phyloP scores from a whole-genome alignment of 768 basidiomycete species.

The Mycena latifolia region DNA sequence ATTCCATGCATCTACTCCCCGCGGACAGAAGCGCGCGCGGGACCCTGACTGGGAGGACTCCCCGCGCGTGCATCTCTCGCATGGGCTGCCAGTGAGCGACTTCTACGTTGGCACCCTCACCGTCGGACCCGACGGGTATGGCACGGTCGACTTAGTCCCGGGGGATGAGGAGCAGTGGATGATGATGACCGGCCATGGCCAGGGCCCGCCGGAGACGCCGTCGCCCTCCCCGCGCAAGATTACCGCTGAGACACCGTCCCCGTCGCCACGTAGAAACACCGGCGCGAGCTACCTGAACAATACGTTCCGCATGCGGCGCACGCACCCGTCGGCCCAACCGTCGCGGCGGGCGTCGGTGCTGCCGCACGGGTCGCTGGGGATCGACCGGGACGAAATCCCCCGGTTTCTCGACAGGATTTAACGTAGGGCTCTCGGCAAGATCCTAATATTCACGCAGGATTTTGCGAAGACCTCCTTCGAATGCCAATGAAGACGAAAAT shows the following conservation, averaged over 20 bases:
- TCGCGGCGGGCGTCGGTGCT: neutral
- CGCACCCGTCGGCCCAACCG: neutral
- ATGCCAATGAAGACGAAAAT: too few relatives aligned
- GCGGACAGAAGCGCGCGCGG: neutral
- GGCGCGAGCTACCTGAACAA: neutral
- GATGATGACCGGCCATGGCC: neutral
- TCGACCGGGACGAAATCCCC: constrained; percentile 6
- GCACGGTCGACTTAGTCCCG: neutral
- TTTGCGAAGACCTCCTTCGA: too few relatives aligned
- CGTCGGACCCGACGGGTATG: neutral
- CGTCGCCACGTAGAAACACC: neutral
- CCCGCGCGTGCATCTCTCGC: neutral
- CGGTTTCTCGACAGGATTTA: constrained; percentile 1
- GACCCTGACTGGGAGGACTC: neutral
- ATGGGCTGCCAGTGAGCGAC: too few relatives aligned
- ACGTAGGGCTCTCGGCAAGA: too few relatives aligned
- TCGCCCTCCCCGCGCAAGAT: too few relatives aligned
- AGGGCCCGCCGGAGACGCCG: neutral
- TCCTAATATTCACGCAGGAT: too few relatives aligned
- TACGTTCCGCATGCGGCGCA: neutral
- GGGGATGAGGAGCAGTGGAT: too few relatives aligned
- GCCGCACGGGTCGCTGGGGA: neutral
- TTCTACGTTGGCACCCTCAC: too few relatives aligned
- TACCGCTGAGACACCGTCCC: too few relatives aligned
- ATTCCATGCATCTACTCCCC: neutral